These are phyloP conservation scores for Phytopythium helicoides DNA, from an alignment of 352 stramenopile species.

Conservation along the genomic window DNA sequence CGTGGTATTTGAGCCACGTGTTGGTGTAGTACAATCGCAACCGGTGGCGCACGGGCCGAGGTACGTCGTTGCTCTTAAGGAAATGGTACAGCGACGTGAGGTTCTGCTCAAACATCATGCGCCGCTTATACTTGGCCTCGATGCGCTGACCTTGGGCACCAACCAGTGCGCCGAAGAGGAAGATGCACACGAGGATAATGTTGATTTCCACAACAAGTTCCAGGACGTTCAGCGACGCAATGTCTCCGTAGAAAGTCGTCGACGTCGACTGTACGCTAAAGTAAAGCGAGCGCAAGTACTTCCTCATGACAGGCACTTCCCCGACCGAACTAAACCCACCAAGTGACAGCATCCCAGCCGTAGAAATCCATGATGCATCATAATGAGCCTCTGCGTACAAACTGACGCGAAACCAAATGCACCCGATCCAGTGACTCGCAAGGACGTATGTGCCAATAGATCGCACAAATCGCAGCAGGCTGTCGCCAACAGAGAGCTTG, in stretches of 20 bases:
- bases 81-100: constrained; percentile 63
- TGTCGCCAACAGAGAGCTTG: constrained; percentile 48
- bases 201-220: constrained; percentile 55
- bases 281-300: constrained; percentile 57
- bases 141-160: constrained; percentile 59
- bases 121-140: constrained; percentile 59
- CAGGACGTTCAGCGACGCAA: constrained; percentile 56
- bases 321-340: constrained; percentile 38
- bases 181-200: constrained; percentile 64
- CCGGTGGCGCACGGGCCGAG: constrained; percentile 41
- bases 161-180: constrained; percentile 68
- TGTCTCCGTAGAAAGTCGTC: constrained; percentile 71
- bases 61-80: constrained; percentile 54
- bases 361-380: constrained; percentile 55
- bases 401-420: constrained; percentile 54
- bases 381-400: constrained; percentile 44
- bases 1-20: constrained; percentile 65
- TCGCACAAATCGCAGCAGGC: constrained; percentile 46
- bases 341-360: constrained; percentile 47
- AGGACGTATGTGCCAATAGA: constrained; percentile 52
- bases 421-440: constrained; percentile 66
- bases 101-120: constrained; percentile 72
- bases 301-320: constrained; percentile 34
- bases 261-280: constrained; percentile 65
- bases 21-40: constrained; percentile 66